Conservation (phyloP, 1,139 yeast genomes). For the Williopsis jadinii region DNA sequence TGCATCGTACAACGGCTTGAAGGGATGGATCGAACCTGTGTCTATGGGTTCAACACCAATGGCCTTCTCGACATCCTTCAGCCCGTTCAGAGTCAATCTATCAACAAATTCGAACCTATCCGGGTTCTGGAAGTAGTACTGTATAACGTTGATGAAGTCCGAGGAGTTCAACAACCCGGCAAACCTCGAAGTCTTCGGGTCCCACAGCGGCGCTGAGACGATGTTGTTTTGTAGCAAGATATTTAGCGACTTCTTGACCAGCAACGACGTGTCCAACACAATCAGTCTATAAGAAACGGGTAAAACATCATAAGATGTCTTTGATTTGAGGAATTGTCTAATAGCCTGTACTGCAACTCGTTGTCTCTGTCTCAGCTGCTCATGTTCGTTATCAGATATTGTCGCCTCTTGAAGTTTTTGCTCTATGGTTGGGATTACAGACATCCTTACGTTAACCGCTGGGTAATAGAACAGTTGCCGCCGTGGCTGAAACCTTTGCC, state of each 20-base stretch:
- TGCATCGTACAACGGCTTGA: constrained; percentile 85
- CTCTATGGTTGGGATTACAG: constrained; percentile 18
- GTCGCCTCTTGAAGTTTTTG: constrained; percentile 20
- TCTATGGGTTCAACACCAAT: constrained; percentile 88
- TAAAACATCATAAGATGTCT: constrained; percentile 92
- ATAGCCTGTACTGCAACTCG: constrained; percentile 69
- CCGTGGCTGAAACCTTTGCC: too few species aligned
- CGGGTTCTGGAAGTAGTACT: constrained; percentile 85
- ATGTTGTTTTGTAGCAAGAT: constrained; percentile 88
- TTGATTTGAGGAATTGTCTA: constrained; percentile 75
- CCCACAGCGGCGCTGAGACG: constrained; percentile 97
- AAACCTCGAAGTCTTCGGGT: constrained; percentile 78
- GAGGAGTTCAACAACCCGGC: constrained; percentile 91
- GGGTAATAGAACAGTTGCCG: too few species aligned
- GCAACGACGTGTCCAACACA: constrained; percentile 85
- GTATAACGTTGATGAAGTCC: constrained; percentile 92
- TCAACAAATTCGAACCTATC: constrained; percentile 89
- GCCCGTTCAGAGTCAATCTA: constrained; percentile 76
- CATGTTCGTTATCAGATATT: constrained; percentile 8
- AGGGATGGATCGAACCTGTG: constrained; percentile 86
- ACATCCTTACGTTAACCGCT: constrained; percentile 3
- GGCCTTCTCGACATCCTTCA: constrained; percentile 78
- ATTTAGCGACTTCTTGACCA: constrained; percentile 86
- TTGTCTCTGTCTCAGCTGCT: constrained; percentile 30
- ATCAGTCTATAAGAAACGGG: constrained; percentile 93